Conservation (phyloP, 2,329 filamentous ascomycete genomes). For the Simplicillium aogashimaense region DNA sequence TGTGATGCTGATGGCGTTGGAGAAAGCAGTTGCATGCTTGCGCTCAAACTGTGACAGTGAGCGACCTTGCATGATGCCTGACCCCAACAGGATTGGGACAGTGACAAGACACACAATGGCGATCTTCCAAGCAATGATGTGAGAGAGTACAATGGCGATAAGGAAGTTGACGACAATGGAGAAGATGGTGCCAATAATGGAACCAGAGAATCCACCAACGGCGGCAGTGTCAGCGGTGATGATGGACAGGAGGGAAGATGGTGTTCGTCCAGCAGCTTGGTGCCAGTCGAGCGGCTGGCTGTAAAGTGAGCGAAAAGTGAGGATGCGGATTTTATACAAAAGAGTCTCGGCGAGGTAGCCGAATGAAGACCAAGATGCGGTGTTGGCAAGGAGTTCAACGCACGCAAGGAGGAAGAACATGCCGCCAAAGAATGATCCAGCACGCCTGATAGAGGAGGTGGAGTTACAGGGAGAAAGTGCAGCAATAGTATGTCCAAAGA, state of each 20-base stretch:
- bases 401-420: slow-evolving; percentile 46
- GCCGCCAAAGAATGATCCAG: slow-evolving; percentile 38
- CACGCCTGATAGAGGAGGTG: slow-evolving; percentile 22
- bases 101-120: slow-evolving; percentile 61
- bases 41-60: slow-evolving; percentile 53
- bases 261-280: slow-evolving; percentile 51
- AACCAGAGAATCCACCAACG: slow-evolving; percentile 59
- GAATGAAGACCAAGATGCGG: slow-evolving; percentile 44
- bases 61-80: slow-evolving; percentile 59
- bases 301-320: slow-evolving; percentile 55
- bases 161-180: slow-evolving; percentile 60
- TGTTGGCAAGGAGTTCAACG: slow-evolving; percentile 39
- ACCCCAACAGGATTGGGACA: slow-evolving; percentile 58
- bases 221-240: slow-evolving; percentile 62
- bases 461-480: slow-evolving; percentile 36
- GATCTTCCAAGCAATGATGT: slow-evolving; percentile 68
- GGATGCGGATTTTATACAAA: slow-evolving; percentile 51
- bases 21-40: slow-evolving; percentile 54
- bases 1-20: slow-evolving; percentile 52
- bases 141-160: slow-evolving; percentile 56
- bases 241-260: slow-evolving; percentile 51
- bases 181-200: slow-evolving; percentile 59
- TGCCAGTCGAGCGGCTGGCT: slow-evolving; percentile 64
- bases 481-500: slow-evolving; percentile 31
- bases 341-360: slow-evolving; percentile 47